Conservation (phyloP, 345 rosid genomes). For the Streptanthus diversifolius region DNA sequence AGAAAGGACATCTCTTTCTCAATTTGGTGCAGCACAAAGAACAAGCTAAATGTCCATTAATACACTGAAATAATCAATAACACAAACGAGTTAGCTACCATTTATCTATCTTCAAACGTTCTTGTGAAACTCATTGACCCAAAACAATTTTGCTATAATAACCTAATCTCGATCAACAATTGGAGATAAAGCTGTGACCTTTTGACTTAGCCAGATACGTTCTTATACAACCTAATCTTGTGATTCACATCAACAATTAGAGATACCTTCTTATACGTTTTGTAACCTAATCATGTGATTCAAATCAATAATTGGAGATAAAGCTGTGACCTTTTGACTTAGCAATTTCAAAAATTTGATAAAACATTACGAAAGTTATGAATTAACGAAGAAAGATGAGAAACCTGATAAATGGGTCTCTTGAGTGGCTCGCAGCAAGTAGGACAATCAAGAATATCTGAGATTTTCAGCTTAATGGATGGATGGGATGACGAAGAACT, state of each 20-base stretch:
- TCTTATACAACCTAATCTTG: no score
- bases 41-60: slow-evolving; percentile 58
- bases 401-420: slow-evolving; percentile 28
- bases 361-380: background rate
- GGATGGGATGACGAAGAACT: background rate
- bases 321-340: no score
- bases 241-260: no score
- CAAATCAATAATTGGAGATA: no score
- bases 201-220: no score
- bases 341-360: background rate
- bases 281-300: no score
- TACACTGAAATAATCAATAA: slow-evolving; percentile 37
- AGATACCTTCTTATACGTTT: no score
- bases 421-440: slow-evolving; percentile 8
- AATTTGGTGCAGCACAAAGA: slow-evolving; percentile 38
- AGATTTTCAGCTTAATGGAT: background rate
- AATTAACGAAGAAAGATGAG: background rate
- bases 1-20: slow-evolving; percentile 40
- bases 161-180: no score
- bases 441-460: slow-evolving; percentile 25
- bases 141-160: no score
- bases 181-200: no score
- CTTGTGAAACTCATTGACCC: background rate
- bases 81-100: background rate
- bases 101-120: background rate